These are phyloP conservation scores for Lenzites betulinus DNA, from an alignment of 768 basidiomycete species.

Conservation along the genomic window DNA sequence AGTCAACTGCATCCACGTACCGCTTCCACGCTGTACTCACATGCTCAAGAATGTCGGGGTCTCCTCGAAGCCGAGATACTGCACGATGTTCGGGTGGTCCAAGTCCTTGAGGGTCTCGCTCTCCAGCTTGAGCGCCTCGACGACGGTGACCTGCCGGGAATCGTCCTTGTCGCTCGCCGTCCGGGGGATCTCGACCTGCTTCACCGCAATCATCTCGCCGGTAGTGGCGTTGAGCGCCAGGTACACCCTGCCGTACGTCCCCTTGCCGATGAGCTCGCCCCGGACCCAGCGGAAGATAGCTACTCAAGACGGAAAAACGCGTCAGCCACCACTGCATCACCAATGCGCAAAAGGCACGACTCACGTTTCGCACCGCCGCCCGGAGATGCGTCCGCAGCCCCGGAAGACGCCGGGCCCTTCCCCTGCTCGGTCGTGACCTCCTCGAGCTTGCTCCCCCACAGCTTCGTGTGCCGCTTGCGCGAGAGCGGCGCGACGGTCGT, in stretches of 20 bases:
- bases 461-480: slow-evolving; percentile 87
- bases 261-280: slow-evolving; percentile 95
- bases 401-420: slow-evolving; percentile 46
- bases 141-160: slow-evolving; percentile 77
- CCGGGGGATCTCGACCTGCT: slow-evolving; percentile 95
- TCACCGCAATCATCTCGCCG: slow-evolving; percentile 99
- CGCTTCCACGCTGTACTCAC: slow-evolving; percentile 48
- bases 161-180: slow-evolving; percentile 92
- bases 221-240: slow-evolving; percentile 94
- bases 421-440: slow-evolving; percentile 84
- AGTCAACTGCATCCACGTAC: neutral
- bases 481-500: slow-evolving; percentile 50
- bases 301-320: slow-evolving; percentile 30
- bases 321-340: slow-evolving; percentile 5
- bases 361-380: slow-evolving; percentile 50
- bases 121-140: slow-evolving; percentile 92
- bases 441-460: slow-evolving; percentile 93
- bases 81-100: slow-evolving; percentile 96
- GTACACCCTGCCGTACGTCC: slow-evolving; percentile 96
- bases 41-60: slow-evolving; percentile 88
- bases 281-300: slow-evolving; percentile 98
- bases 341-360: slow-evolving; percentile 33
- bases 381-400: slow-evolving; percentile 33
- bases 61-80: slow-evolving; percentile 95
- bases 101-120: slow-evolving; percentile 96